Evolutionary conservation across 495 filamentous ascomycete genomes (phyloP), one percentile per base, ranked within the genome.

Genomic region (Hamigera avellanea): DNA sequence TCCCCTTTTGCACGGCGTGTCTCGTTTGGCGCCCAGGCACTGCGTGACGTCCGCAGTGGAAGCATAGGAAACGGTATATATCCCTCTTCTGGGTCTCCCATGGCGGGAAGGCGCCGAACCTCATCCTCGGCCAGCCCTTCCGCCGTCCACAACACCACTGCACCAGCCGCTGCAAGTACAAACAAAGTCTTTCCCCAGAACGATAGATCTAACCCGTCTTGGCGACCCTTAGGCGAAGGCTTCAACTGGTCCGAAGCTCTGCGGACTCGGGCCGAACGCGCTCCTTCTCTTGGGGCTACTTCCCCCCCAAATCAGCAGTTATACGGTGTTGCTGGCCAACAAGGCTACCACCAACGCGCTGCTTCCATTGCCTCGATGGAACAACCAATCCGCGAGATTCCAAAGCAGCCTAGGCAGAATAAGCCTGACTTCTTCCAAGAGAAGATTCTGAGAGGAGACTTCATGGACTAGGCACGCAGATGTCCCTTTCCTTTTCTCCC

Each of bases 201-300:
- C 49, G 59, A 64, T 48, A 59, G 40, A 53, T 66, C 64, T 70
- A 61, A 66, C 62, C 25, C 44, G 41, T 61, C 57, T 33, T 54
- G 61, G 49, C 57, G 78, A 62, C 69, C 50, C 54, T 62, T 71
- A 89, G 84, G 84, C 67, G 85, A 87, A 74, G 81, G 79, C 54
- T 91, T 86, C 70, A 89, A 91, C 58, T 93, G 87, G 83, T 83
- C 84, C 60, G 87, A 94, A 62, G 85, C 89, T 63, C 76, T 94
- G 67, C 85, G 85, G 54, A 75, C 76, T 47, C 79, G 86, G 44
- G 87, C 87, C 45, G 83, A 93, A 61, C 85, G 86, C 59, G 76
- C 74, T 46, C 82, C 86, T 37, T 75, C 81, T 30, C 49, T 64
- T 35, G 62, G 47, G 48, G 65, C 52, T 14, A 23, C 44, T 35